Evolutionary conservation across 805 yeast species (phyloP), one percentile per base, ranked within the genome.

Genomic region (Komagataella ulmi): DNA sequence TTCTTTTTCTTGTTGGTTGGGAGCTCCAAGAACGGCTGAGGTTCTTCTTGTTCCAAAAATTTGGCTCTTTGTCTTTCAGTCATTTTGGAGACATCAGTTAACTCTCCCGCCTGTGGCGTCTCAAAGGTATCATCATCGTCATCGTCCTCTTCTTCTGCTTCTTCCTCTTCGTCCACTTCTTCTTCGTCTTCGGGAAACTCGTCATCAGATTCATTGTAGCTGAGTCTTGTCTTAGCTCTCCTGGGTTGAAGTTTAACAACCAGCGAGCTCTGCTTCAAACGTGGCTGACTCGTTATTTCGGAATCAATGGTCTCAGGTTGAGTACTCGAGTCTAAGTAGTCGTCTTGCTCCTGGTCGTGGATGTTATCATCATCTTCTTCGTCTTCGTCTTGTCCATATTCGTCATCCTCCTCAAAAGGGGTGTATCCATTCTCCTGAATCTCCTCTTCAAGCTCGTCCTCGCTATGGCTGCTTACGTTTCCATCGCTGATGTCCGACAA

Each of bases 61-160:
- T 72, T 69, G 3, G 79, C 73, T 49, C 81, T 61, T 60, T 79
- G 84, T 55, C 83, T 62, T 53, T 77, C 83, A 1, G 83, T 79
- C 76, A 77, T 70, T 50, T 73, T 69, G 17, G 76, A 62, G 18
- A 71, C 53, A 57, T 77, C 80, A 10, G 69, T 68, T 40, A 69
- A 65, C 14, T 10, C 40, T 4, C 40, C 40, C 14, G 17, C 63
- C 66, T 19, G 61, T 59, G 2, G 76, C 73, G 47, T 70, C 70
- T 55, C 71, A 73, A 49, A 14, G n/a, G 47, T 46, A 24, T 54
- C 57, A 10, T 55, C 59, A 21, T 60, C 55, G 52, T 51, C 60
- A 5, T 54, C 57, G 6, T 61, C 56, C 43, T 61, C 56, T 36
- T 59, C 54, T 45, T 56, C 46, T 12, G 30, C 23, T 21, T 47